These are phyloP conservation scores for Stephanodiscus triporus DNA, from an alignment of 108 stramenopile genomes.

Conservation along the genomic window DNA sequence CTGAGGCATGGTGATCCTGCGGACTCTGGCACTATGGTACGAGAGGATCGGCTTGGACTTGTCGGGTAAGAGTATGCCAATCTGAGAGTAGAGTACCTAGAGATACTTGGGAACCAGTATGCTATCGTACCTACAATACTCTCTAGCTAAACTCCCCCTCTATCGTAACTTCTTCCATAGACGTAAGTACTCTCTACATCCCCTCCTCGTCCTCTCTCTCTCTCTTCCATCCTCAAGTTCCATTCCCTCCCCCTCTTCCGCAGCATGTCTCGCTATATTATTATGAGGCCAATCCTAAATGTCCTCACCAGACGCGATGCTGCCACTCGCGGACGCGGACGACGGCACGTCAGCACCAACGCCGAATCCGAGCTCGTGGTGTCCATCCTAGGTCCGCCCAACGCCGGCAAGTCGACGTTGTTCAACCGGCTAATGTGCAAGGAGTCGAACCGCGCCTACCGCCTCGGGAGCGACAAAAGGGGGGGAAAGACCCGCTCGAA, in stretches of 20 bases:
- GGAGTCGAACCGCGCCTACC: slow-evolving; percentile 66
- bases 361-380: slow-evolving; percentile 53
- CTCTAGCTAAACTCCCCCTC: too few species aligned
- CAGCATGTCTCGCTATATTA: background rate
- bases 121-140: too few species aligned
- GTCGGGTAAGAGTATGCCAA: too few species aligned
- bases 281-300: background rate
- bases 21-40: background rate
- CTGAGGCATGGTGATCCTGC: background rate
- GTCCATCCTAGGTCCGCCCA: slow-evolving; percentile 87
- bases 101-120: too few species aligned
- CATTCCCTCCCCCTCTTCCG: background rate
- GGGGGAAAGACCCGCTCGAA: slow-evolving; percentile 36
- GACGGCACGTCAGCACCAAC: slow-evolving; percentile 28
- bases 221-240: too few species aligned
- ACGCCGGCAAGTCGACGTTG: slow-evolving; percentile 88
- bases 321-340: too few species aligned
- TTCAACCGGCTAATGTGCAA: slow-evolving; percentile 89
- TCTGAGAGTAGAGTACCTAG: too few species aligned
- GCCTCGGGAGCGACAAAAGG: slow-evolving; percentile 62
- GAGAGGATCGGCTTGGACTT: too few species aligned
- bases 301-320: background rate
- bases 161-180: too few species aligned
- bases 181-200: too few species aligned
- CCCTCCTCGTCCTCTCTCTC: too few species aligned